Evolutionary conservation across 2,329 filamentous ascomycete genomes (phyloP).

Genomic region (Teratosphaeria pseudoeucalypti): DNA sequence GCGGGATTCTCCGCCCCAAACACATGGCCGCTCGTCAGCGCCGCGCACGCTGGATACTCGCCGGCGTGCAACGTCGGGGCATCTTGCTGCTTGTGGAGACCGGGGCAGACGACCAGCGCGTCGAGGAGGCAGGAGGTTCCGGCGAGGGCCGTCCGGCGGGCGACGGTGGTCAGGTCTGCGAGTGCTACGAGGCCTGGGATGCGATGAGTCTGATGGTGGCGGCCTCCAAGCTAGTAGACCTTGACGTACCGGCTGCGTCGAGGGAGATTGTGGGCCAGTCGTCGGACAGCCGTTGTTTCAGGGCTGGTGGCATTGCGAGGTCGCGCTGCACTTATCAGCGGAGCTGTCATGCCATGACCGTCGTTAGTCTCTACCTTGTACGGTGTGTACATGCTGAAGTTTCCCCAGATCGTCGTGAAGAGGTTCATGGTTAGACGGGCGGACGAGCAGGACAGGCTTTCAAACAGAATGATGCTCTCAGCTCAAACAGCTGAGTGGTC

Average conservation of each 20-base stretch:
- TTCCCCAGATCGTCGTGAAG: background rate
- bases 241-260: slow-evolving; percentile 19
- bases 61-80: slow-evolving; percentile 40
- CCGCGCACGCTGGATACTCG: slow-evolving; percentile 32
- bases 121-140: slow-evolving; percentile 50
- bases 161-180: slow-evolving; percentile 48
- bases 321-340: background rate
- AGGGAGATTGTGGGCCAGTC: slow-evolving; percentile 4
- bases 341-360: background rate
- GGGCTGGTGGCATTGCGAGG: background rate
- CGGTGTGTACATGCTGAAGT: background rate
- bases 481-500: background rate
- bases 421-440: background rate
- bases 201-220: background rate
- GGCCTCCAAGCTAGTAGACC: no score
- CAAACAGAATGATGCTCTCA: background rate
- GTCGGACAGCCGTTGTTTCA: background rate
- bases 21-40: slow-evolving; percentile 34
- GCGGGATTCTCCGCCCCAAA: slow-evolving; percentile 42
- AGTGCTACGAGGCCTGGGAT: slow-evolving; percentile 46
- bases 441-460: background rate
- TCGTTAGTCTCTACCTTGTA: background rate
- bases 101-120: slow-evolving; percentile 47
- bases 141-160: slow-evolving; percentile 45
- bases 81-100: slow-evolving; percentile 51